Conservation (phyloP, 768 basidiomycete species). For the Clathrus columnatus region DNA sequence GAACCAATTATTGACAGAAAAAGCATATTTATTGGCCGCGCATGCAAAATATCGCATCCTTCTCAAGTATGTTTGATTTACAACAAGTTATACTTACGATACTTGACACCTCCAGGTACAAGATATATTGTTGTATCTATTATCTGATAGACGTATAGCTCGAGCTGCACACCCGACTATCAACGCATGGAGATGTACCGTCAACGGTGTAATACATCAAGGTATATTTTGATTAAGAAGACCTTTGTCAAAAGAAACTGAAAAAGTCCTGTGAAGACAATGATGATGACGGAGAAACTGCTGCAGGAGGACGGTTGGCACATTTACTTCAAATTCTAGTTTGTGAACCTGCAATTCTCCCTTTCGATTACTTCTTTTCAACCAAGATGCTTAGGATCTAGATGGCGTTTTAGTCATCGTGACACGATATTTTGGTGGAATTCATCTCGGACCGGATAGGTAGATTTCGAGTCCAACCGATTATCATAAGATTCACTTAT, state of each 20-base stretch:
- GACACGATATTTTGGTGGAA: slow-evolving; percentile 90
- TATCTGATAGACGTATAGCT: slow-evolving; percentile 64
- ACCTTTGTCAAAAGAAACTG: neutral
- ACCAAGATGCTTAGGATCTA: slow-evolving; percentile 44
- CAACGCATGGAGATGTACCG: slow-evolving; percentile 74
- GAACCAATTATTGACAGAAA: slow-evolving; percentile 83
- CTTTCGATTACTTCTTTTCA: neutral
- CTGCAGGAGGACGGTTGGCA: slow-evolving; percentile 83
- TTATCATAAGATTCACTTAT: neutral
- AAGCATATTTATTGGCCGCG: slow-evolving; percentile 78
- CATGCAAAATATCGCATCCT: slow-evolving; percentile 70
- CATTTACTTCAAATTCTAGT: slow-evolving; percentile 88
- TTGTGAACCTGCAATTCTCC: slow-evolving; percentile 16
- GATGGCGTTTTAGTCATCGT: slow-evolving; percentile 85
- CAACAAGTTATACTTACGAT: slow-evolving; percentile 9
- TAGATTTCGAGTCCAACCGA: slow-evolving; percentile 42
- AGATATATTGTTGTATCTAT: slow-evolving; percentile 52
- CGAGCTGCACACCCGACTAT: slow-evolving; percentile 74
- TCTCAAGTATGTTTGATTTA: slow-evolving; percentile 45
- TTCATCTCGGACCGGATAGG: slow-evolving; percentile 80
- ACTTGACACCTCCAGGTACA: slow-evolving; percentile 42
- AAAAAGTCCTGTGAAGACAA: slow-evolving; percentile 50
- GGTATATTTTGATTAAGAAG: slow-evolving; percentile 30
- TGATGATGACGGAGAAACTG: slow-evolving; percentile 91
- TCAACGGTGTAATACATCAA: slow-evolving; percentile 61